Conservation (phyloP, 2,329 filamentous ascomycete species). For the Fusarium zealandicum region DNA sequence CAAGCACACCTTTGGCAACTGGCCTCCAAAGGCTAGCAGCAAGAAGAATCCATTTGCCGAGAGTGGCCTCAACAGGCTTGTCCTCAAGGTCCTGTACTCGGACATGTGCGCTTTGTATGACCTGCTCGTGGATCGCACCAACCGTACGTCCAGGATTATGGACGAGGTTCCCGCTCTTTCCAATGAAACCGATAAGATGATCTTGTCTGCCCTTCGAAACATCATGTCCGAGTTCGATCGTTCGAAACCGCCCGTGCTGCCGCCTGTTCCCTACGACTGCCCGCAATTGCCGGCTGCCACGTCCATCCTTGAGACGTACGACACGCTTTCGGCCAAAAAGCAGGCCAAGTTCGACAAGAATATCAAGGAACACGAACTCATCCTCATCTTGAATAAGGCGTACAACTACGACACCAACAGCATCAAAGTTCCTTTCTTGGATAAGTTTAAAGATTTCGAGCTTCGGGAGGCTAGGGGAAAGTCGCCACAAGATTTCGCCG, state of each 20-base stretch:
- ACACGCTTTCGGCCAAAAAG: constrained; percentile 72
- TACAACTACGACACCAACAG: constrained; percentile 78
- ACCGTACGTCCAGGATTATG: constrained; percentile 78
- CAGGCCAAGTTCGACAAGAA: constrained; percentile 75
- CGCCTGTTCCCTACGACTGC: constrained; percentile 88
- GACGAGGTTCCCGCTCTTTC: constrained; percentile 68
- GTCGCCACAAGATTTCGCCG: constrained; percentile 70
- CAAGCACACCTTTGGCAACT: constrained; percentile 67
- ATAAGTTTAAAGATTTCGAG: constrained; percentile 76
- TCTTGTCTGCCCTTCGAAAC: constrained; percentile 74
- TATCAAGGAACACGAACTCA: constrained; percentile 80
- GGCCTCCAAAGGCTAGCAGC: constrained; percentile 90
- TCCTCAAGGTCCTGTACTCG: constrained; percentile 81
- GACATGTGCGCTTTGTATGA: constrained; percentile 91
- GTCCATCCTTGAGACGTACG: constrained; percentile 69
- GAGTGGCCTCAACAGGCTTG: constrained; percentile 83
- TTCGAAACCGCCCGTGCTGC: constrained; percentile 86
- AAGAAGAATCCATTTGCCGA: constrained; percentile 92
- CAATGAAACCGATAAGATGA: constrained; percentile 65
- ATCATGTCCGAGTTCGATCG: constrained; percentile 89
- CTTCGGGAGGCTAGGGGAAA: constrained; percentile 70
- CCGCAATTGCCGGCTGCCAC: constrained; percentile 77
- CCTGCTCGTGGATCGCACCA: constrained; percentile 80
- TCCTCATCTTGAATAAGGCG: constrained; percentile 77
- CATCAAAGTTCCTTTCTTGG: constrained; percentile 67